Percentiles rank a stretch among this genome's conserved stretches.
Evolutionary conservation across 352 stramenopile genomes (phyloP).

Genomic region (Pythium apleroticum): DNA sequence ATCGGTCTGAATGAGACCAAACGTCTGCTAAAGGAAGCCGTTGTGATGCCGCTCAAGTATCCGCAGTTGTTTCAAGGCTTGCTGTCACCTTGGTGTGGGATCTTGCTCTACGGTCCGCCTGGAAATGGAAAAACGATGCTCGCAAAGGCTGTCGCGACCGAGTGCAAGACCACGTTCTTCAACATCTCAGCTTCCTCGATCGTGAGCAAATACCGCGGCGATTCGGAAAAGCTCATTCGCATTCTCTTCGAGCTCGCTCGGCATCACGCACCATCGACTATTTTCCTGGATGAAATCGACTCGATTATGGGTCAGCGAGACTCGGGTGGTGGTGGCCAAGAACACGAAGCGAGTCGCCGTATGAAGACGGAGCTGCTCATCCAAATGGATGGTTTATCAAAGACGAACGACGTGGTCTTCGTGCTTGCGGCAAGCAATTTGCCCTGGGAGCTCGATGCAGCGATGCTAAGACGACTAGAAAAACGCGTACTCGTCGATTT

Average conservation of each 20-base stretch:
- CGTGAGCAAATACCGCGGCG: slow-evolving; percentile 84
- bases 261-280: slow-evolving; percentile 83
- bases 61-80: slow-evolving; percentile 94
- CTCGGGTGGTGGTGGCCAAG: slow-evolving; percentile 61
- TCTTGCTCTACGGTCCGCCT: slow-evolving; percentile 84
- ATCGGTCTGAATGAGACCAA: slow-evolving; percentile 92
- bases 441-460: slow-evolving; percentile 77
- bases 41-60: slow-evolving; percentile 95
- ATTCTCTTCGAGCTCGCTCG: slow-evolving; percentile 83
- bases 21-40: slow-evolving; percentile 91
- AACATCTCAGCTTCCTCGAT: slow-evolving; percentile 88
- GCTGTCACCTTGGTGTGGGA: slow-evolving; percentile 88
- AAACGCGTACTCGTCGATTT: slow-evolving; percentile 83
- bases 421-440: slow-evolving; percentile 82
- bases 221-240: slow-evolving; percentile 86
- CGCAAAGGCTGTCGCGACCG: slow-evolving; percentile 80
- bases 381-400: slow-evolving; percentile 83
- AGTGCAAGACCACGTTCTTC: slow-evolving; percentile 88
- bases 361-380: slow-evolving; percentile 90
- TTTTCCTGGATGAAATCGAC: slow-evolving; percentile 88
- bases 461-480: slow-evolving; percentile 81
- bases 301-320: slow-evolving; percentile 90
- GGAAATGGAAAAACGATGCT: slow-evolving; percentile 91
- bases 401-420: slow-evolving; percentile 81
- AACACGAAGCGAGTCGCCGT: slow-evolving; percentile 81